These are phyloP conservation scores for Sporobolomyces phaffii DNA, from an alignment of 768 basidiomycete genomes.

Conservation along the genomic window DNA sequence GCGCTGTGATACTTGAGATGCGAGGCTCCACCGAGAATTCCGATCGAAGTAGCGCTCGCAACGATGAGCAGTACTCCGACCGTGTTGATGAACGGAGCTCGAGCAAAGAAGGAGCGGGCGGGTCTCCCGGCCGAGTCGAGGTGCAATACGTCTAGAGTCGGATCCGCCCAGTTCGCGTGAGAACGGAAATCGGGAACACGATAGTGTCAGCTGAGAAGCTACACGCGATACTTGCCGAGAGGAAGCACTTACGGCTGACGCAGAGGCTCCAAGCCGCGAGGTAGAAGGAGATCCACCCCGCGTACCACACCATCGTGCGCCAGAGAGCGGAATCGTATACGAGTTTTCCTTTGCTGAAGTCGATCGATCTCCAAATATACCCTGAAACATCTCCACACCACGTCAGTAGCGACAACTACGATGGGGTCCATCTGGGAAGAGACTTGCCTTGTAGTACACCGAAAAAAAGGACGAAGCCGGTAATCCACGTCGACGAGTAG, in stretches of 20 bases:
- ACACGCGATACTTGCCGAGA: no score
- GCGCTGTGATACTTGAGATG: background rate
- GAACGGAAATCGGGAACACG: no score
- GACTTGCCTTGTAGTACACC: conserved; percentile 4
- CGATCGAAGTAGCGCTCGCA: background rate
- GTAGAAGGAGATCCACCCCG: background rate
- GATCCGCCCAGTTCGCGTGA: no score
- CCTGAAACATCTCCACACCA: no score
- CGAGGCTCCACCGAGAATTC: background rate
- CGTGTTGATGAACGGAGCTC: conserved; percentile 18
- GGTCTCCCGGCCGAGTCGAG: conserved; percentile 27
- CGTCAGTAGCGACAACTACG: no score
- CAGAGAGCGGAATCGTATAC: conserved; percentile 7
- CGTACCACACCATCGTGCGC: conserved; percentile 8
- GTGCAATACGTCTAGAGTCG: conserved; percentile 17
- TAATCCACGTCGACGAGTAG: conserved; percentile 7
- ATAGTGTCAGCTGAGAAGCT: background rate
- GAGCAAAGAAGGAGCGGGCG: background rate
- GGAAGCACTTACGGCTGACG: background rate
- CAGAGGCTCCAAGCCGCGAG: conserved; percentile 10
- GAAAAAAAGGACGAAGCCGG: conserved; percentile 3
- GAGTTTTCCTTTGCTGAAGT: background rate
- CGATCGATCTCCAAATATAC: background rate
- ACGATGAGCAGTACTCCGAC: background rate
- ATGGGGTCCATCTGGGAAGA: no score